These are phyloP conservation scores for Gnetum montanum DNA, from an alignment of 75 land plant species.

Conservation along the genomic window DNA sequence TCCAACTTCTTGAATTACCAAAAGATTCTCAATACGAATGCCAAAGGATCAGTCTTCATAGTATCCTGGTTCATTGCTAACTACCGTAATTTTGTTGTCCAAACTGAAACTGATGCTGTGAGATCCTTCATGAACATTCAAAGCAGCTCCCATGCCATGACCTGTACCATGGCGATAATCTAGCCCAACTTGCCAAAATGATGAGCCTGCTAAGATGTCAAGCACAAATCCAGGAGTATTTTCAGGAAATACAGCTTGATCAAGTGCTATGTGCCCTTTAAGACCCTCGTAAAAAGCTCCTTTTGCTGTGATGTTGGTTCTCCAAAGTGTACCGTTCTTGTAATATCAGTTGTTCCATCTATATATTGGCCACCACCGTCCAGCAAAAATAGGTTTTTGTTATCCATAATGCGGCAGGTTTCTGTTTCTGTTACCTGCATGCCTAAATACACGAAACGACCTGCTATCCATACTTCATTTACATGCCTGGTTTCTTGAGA, in stretches of 20 bases:
- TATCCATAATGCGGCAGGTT: constrained; percentile 65
- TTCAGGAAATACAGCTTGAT: constrained; percentile 76
- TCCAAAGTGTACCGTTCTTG: constrained; percentile 93
- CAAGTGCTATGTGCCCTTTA: constrained; percentile 91
- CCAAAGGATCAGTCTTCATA: constrained; percentile 95
- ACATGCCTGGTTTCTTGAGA: too few relatives aligned
- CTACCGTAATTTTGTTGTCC: constrained; percentile 95
- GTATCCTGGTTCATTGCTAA: constrained; percentile 98
- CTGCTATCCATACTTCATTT: too few relatives aligned
- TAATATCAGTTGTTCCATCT: constrained; percentile 98
- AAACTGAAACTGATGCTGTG: constrained; percentile 89
- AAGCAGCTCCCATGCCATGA: constrained; percentile 92
- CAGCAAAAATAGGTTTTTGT: constrained; percentile 62
- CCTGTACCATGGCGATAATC: constrained; percentile 99
- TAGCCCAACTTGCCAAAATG: constrained; percentile 88
- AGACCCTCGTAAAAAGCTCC: constrained; percentile 82
- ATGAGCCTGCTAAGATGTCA: constrained; percentile 82
- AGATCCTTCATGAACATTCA: constrained; percentile 96
- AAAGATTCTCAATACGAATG: constrained; percentile 98
- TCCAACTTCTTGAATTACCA: constrained; percentile 73
- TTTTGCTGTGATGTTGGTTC: constrained; percentile 87
- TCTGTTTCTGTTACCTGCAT: constrained; percentile 62
- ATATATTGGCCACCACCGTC: constrained; percentile 96
- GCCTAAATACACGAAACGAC: too few relatives aligned
- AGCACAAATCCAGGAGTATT: constrained; percentile 87